Evolutionary conservation across 345 rosid genomes (phyloP).

Genomic region (Gossypium sturtianum): DNA sequence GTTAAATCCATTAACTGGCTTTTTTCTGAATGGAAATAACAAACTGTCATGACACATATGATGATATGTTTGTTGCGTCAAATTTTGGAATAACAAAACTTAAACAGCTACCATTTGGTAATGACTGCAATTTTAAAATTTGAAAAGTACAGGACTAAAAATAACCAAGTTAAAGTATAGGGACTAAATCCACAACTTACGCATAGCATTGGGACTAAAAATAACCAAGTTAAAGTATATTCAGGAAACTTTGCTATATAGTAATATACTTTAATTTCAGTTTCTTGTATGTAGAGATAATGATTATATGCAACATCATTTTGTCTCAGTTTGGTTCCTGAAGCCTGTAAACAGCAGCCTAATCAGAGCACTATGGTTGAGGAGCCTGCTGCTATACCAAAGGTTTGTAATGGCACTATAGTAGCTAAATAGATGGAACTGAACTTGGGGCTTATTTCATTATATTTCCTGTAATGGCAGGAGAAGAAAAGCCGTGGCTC

Average conservation of each 20-base stretch:
- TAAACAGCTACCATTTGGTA: too few relatives aligned
- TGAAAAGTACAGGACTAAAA: too few relatives aligned
- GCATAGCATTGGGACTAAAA: too few relatives aligned
- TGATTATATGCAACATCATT: neutral
- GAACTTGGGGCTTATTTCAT: neutral
- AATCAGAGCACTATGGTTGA: slow-evolving; percentile 28
- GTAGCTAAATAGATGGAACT: neutral
- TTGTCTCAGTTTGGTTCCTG: slow-evolving; percentile 38
- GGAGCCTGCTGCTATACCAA: slow-evolving; percentile 47
- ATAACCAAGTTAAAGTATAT: neutral
- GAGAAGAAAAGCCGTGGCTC: slow-evolving; percentile 76
- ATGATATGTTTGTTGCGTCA: too few relatives aligned
- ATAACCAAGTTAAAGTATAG: too few relatives aligned
- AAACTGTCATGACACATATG: too few relatives aligned
- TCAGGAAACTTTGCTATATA: neutral
- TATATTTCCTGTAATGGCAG: slow-evolving; percentile 27
- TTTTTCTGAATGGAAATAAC: too few relatives aligned
- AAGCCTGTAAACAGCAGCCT: slow-evolving; percentile 28
- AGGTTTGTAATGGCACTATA: slow-evolving; percentile 38
- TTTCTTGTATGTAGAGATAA: neutral
- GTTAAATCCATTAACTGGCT: too few relatives aligned
- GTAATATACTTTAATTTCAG: slow-evolving; percentile 5
- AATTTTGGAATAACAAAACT: too few relatives aligned
- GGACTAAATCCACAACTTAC: too few relatives aligned
- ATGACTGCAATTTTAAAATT: too few relatives aligned